Conservation (phyloP, 2,329 filamentous ascomycete genomes). For the Pseudocercospora pini-densiflorae region DNA sequence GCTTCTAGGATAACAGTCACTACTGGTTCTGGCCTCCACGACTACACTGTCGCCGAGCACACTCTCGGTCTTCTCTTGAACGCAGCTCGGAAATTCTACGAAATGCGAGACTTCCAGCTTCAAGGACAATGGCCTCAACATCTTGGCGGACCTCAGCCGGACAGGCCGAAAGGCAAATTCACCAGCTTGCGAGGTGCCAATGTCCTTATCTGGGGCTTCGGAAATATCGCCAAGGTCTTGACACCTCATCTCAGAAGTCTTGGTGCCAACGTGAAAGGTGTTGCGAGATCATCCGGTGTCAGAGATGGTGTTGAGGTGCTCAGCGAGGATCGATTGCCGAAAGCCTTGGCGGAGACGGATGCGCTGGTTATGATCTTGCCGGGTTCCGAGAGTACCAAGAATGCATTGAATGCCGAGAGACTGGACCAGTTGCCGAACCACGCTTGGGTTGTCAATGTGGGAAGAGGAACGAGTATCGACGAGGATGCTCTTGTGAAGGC, state of each 20-base stretch:
- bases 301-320: conserved; percentile 63
- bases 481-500: conserved; percentile 54
- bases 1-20: conserved; percentile 56
- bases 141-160: conserved; percentile 65
- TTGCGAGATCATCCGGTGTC: conserved; percentile 62
- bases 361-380: conserved; percentile 71
- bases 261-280: conserved; percentile 63
- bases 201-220: conserved; percentile 67
- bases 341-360: conserved; percentile 62
- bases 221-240: conserved; percentile 68
- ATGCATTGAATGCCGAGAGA: conserved; percentile 61
- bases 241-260: conserved; percentile 59
- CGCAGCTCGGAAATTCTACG: conserved; percentile 62
- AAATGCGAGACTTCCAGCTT: conserved; percentile 66
- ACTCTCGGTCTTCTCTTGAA: conserved; percentile 62
- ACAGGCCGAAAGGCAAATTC: conserved; percentile 61
- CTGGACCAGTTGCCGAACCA: conserved; percentile 61
- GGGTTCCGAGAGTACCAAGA: conserved; percentile 59
- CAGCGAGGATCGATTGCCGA: conserved; percentile 57
- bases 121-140: conserved; percentile 63
- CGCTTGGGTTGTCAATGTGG: conserved; percentile 72
- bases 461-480: conserved; percentile 65
- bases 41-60: conserved; percentile 69
- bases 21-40: conserved; percentile 67
- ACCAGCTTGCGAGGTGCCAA: conserved; percentile 64